Percentiles rank a stretch among this genome's conserved stretches.
Conservation (phyloP, 2,329 filamentous ascomycete genomes). For the Arthrobotrys sphaeroides region DNA sequence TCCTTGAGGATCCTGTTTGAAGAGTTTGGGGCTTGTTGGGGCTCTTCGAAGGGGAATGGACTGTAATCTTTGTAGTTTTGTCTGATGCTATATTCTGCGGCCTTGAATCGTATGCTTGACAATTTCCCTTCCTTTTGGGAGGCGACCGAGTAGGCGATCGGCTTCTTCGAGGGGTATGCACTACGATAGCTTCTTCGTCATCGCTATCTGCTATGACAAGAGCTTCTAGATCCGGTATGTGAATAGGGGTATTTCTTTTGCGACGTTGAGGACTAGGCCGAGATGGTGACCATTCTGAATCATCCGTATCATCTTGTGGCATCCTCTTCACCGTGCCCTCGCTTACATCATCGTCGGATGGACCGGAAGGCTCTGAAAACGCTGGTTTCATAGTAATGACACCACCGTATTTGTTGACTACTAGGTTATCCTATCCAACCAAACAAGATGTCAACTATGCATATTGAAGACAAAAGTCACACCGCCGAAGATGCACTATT, state of each 20-base stretch:
- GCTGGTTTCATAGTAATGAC: constrained; percentile 28
- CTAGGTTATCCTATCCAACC: constrained; percentile 19
- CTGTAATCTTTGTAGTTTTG: not conserved
- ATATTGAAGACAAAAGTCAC: not conserved
- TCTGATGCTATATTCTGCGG: not conserved
- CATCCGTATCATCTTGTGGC: not conserved
- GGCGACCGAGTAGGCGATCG: not conserved
- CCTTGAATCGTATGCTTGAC: not conserved
- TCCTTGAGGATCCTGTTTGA: not conserved
- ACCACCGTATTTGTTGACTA: constrained; percentile 15
- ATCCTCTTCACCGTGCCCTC: too few species aligned
- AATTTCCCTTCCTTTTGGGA: not conserved
- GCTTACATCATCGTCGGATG: too few species aligned
- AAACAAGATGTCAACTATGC: too few species aligned
- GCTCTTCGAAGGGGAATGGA: not conserved
- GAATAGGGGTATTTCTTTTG: not conserved
- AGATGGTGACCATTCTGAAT: constrained; percentile 12
- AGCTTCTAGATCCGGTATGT: constrained; percentile 11
- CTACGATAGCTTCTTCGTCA: not conserved
- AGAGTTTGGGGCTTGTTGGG: not conserved
- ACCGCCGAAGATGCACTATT: not conserved
- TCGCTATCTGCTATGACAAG: constrained; percentile 35
- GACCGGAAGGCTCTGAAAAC: not conserved
- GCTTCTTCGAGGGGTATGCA: not conserved
- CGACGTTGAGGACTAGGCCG: not conserved